Evolutionary conservation across 2,329 filamentous ascomycete genomes (phyloP).

Genomic region (Stagonosporopsis cucurbitacearum): DNA sequence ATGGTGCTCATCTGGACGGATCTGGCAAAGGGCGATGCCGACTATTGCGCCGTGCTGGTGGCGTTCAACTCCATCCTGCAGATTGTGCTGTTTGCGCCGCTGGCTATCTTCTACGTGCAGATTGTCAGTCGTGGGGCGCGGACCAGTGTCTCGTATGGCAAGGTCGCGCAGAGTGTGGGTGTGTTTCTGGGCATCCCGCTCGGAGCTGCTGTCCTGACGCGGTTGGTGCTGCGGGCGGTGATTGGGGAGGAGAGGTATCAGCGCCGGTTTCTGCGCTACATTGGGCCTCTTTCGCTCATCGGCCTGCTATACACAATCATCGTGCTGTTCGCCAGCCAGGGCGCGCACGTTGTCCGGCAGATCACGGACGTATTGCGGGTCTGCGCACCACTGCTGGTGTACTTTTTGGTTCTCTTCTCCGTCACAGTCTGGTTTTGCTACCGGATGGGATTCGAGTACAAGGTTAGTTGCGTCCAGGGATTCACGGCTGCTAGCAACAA

Average conservation of each 20-base stretch:
- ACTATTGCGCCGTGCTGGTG: constrained; percentile 75
- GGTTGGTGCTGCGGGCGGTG: constrained; percentile 65
- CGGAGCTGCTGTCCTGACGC: constrained; percentile 77
- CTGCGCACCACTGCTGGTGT: constrained; percentile 79
- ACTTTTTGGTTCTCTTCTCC: constrained; percentile 79
- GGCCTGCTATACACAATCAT: constrained; percentile 87
- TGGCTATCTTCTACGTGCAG: constrained; percentile 63
- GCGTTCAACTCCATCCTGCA: constrained; percentile 58
- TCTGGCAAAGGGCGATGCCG: constrained; percentile 74
- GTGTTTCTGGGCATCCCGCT: constrained; percentile 86
- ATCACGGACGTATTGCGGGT: constrained; percentile 84
- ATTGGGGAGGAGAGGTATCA: constrained; percentile 69
- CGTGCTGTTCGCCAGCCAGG: constrained; percentile 84
- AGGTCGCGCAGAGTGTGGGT: constrained; percentile 79
- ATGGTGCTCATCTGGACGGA: constrained; percentile 88
- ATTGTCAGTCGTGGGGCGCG: constrained; percentile 65
- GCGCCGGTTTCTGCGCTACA: constrained; percentile 70
- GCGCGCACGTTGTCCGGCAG: constrained; percentile 79
- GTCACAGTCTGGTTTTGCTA: constrained; percentile 67
- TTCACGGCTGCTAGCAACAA: constrained; percentile 94
- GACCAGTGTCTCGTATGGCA: constrained; percentile 63
- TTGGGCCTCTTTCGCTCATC: constrained; percentile 77
- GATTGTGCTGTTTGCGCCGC: constrained; percentile 56
- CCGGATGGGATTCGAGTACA: constrained; percentile 76
- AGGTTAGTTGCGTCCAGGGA: constrained; percentile 74